Evolutionary conservation across 2,329 filamentous ascomycete genomes (phyloP).

Genomic region (Penicillium concentricum): DNA sequence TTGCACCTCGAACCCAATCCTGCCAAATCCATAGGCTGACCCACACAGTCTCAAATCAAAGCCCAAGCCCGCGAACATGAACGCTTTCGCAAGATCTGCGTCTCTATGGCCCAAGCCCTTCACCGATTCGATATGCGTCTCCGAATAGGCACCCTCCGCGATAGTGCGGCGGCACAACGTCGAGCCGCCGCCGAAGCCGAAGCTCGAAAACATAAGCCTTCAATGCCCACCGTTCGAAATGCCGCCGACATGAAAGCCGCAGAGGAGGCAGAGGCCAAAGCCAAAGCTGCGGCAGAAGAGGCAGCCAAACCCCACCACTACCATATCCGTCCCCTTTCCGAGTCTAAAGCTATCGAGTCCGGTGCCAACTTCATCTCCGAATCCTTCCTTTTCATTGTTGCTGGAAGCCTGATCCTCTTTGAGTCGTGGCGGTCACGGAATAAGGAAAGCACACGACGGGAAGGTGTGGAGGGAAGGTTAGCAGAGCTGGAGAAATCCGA

Average conservation of each 20-base stretch:
- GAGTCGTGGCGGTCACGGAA: conserved; percentile 61
- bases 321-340: conserved; percentile 63
- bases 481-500: conserved; percentile 56
- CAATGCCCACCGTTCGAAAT: conserved; percentile 61
- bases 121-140: conserved; percentile 68
- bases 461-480: conserved; percentile 61
- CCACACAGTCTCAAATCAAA: conserved; percentile 64
- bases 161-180: conserved; percentile 52
- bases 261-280: conserved; percentile 48
- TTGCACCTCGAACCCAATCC: background rate
- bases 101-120: conserved; percentile 62
- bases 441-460: conserved; percentile 60
- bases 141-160: conserved; percentile 63
- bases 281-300: conserved; percentile 45
- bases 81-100: conserved; percentile 60
- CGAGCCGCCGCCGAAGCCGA: conserved; percentile 54
- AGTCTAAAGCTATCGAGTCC: conserved; percentile 67
- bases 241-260: conserved; percentile 59
- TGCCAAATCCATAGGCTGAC: conserved; percentile 21
- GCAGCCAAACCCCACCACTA: conserved; percentile 51
- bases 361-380: conserved; percentile 70
- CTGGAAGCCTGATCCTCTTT: conserved; percentile 60
- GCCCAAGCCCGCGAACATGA: conserved; percentile 67
- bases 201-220: conserved; percentile 53
- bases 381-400: conserved; percentile 64